These are phyloP conservation scores for Nematocida sp. DNA, from an alignment of 371 early-diverging fungal species.

Conservation along the genomic window DNA sequence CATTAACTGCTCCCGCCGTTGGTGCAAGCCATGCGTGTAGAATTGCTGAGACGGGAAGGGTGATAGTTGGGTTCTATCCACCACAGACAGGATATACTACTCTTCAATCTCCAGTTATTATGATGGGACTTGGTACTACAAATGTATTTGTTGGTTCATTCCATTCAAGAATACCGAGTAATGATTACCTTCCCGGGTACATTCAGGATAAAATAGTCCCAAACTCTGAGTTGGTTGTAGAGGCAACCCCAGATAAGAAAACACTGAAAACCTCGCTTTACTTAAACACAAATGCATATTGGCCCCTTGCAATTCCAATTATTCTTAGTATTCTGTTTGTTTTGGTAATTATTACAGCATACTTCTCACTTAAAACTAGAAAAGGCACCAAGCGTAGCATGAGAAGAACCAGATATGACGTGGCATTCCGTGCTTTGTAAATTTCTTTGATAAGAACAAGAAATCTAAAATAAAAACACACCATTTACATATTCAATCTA, in stretches of 20 bases:
- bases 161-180: constrained; percentile 46
- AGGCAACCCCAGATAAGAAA: constrained; percentile 16
- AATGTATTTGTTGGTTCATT: constrained; percentile 60
- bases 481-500: background rate
- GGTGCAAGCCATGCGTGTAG: constrained; percentile 62
- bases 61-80: constrained; percentile 44
- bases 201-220: constrained; percentile 59
- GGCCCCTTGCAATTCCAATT: constrained; percentile 49
- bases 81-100: constrained; percentile 58
- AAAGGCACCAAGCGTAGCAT: constrained; percentile 8
- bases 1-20: constrained; percentile 32
- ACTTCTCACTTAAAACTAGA: constrained; percentile 50
- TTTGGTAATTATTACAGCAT: constrained; percentile 32
- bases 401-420: constrained; percentile 38
- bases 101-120: constrained; percentile 54
- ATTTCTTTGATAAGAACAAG: background rate
- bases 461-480: background rate
- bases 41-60: constrained; percentile 56
- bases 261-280: constrained; percentile 50
- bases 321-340: constrained; percentile 50
- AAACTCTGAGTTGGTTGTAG: constrained; percentile 62
- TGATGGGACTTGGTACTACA: constrained; percentile 64
- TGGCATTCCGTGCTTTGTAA: constrained; percentile 45
- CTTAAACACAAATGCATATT: constrained; percentile 53
- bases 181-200: constrained; percentile 21